Percentiles rank a stretch among this genome's conserved stretches.
Conservation (phyloP, 495 filamentous ascomycete genomes). For the Neurospora intermedia region DNA sequence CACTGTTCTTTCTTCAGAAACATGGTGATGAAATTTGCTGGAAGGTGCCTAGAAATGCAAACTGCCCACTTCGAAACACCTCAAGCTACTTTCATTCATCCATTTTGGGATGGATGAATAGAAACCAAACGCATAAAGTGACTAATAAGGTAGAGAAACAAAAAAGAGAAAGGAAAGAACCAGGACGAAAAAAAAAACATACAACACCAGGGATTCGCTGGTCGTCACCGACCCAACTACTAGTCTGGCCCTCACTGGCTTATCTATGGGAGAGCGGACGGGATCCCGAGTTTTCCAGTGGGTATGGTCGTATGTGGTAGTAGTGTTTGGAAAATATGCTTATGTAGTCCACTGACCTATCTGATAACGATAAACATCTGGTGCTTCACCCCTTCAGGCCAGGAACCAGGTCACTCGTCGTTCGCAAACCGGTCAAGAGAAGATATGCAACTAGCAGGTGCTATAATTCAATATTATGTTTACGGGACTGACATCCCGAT, state of each 20-base stretch:
- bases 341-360: neutral
- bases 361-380: neutral
- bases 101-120: rapidly evolving
- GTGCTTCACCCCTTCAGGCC: neutral
- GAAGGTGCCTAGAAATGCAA: too few relatives aligned
- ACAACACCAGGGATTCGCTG: slow-evolving; percentile 39
- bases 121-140: too few relatives aligned
- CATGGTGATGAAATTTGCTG: too few relatives aligned
- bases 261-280: slow-evolving; percentile 37
- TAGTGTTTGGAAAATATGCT: rapidly evolving
- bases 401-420: neutral
- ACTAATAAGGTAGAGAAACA: too few relatives aligned
- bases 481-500: too few relatives aligned
- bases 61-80: too few relatives aligned
- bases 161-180: too few relatives aligned
- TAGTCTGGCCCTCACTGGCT: slow-evolving; percentile 3
- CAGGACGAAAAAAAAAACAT: slow-evolving; percentile 7
- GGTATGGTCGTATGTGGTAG: neutral
- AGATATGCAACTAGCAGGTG: too few relatives aligned
- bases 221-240: slow-evolving; percentile 40
- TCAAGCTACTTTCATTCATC: too few relatives aligned
- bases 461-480: too few relatives aligned
- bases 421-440: neutral
- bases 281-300: slow-evolving; percentile 36
- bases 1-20: too few relatives aligned